Evolutionary conservation across 176 grass and related monocot species (phyloP).

Genomic region (Musa schizocarpa): DNA sequence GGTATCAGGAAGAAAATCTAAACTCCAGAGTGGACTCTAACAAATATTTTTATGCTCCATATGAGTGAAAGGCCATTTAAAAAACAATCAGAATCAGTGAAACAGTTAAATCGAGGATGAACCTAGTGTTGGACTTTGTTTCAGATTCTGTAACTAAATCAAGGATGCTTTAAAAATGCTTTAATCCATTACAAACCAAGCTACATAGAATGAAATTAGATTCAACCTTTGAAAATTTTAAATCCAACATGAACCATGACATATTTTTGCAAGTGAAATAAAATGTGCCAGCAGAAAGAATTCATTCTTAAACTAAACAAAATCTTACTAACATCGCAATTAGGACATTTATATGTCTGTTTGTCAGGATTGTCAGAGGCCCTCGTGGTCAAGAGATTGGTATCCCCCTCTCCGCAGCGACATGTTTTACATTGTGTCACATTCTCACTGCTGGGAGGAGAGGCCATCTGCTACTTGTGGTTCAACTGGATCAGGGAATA

Average conservation of each 20-base stretch:
- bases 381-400: conserved; percentile 44
- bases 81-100: too few species aligned
- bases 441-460: conserved; percentile 52
- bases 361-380: conserved; percentile 55
- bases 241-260: background rate
- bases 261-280: background rate
- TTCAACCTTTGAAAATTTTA: conserved; percentile 1
- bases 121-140: background rate
- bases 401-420: conserved; percentile 70
- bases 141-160: background rate
- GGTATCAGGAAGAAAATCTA: too few species aligned
- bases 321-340: conserved; percentile 58
- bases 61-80: too few species aligned
- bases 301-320: background rate
- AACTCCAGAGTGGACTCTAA: too few species aligned
- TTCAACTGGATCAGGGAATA: background rate
- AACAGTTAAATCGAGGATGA: too few species aligned
- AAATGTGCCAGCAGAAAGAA: background rate
- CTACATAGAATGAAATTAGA: background rate
- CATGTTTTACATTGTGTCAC: conserved; percentile 51
- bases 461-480: conserved; percentile 44
- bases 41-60: too few species aligned
- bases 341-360: conserved; percentile 41
- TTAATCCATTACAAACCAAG: background rate
- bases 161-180: background rate